phyloP scores from a whole-genome alignment of 208 protist species.

The Leishmania guyanensis region DNA sequence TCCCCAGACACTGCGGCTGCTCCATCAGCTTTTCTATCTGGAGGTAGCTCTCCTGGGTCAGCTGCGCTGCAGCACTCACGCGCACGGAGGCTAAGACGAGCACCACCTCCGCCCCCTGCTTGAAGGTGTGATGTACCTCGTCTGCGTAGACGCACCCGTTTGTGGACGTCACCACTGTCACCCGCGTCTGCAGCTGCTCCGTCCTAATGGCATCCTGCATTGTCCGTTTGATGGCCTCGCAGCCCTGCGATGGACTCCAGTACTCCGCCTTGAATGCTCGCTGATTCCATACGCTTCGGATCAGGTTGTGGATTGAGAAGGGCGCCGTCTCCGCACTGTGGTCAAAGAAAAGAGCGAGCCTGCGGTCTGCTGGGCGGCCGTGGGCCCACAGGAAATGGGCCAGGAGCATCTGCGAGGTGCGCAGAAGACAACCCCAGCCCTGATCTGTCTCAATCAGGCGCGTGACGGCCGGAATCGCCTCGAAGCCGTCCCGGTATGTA shows the following conservation, averaged over 20 bases:
- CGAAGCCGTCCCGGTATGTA: slow-evolving; percentile 77
- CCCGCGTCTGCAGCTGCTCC: slow-evolving; percentile 32
- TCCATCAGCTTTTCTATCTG: slow-evolving; percentile 61
- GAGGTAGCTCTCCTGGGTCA: slow-evolving; percentile 63
- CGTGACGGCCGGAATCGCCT: slow-evolving; percentile 35
- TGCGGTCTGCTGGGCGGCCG: slow-evolving; percentile 31
- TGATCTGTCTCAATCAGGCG: slow-evolving; percentile 51
- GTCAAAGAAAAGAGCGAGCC: slow-evolving; percentile 58
- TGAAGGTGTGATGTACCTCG: slow-evolving; percentile 45
- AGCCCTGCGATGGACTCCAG: slow-evolving; percentile 79
- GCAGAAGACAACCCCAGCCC: slow-evolving; percentile 85
- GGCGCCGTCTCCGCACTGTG: slow-evolving; percentile 34
- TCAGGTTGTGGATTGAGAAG: slow-evolving; percentile 77
- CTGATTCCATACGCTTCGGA: slow-evolving; percentile 37
- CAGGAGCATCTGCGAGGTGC: slow-evolving; percentile 83
- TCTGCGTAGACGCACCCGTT: slow-evolving; percentile 47
- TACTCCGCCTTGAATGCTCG: slow-evolving; percentile 60
- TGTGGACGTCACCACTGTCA: slow-evolving; percentile 46
- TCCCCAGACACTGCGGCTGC: slow-evolving; percentile 55
- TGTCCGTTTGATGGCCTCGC: slow-evolving; percentile 59
- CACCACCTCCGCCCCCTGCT: slow-evolving; percentile 41
- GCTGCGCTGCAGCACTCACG: slow-evolving; percentile 35
- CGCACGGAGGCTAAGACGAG: slow-evolving; percentile 68
- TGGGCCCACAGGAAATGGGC: slow-evolving; percentile 63
- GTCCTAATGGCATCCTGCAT: slow-evolving; percentile 43